phyloP scores from a whole-genome alignment of 176 grass and related monocot species.

The Oropetium thomaeum region DNA sequence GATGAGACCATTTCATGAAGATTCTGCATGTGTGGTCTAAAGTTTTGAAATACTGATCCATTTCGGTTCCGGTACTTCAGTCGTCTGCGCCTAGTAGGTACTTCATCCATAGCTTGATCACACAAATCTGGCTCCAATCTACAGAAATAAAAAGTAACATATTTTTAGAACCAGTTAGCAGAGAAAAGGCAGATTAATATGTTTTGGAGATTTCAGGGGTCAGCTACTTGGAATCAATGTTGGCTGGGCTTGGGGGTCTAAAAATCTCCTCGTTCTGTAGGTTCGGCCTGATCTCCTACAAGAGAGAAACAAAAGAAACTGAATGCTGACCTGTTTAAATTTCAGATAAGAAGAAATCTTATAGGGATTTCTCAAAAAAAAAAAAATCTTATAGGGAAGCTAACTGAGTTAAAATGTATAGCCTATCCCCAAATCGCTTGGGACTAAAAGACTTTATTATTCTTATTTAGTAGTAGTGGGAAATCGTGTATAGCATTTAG shows the following conservation, averaged over 20 bases:
- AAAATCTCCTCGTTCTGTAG: conserved; percentile 53
- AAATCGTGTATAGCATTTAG: neutral
- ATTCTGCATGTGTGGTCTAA: conserved; percentile 49
- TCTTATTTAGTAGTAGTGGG: neutral
- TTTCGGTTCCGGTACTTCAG: conserved; percentile 59
- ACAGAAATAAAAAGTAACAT: conserved; percentile 19
- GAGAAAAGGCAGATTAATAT: neutral
- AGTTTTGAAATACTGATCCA: conserved; percentile 31
- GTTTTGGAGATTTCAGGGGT: conserved; percentile 9
- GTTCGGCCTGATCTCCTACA: conserved; percentile 57
- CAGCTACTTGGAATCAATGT: conserved; percentile 46
- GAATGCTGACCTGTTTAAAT: neutral
- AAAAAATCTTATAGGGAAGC: neutral
- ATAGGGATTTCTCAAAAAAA: too few species aligned
- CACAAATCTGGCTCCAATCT: conserved; percentile 40
- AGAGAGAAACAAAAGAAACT: conserved; percentile 29
- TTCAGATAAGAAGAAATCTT: neutral
- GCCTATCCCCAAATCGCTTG: neutral
- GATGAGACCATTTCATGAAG: conserved; percentile 42
- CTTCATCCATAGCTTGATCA: conserved; percentile 36
- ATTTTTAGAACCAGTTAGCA: conserved; percentile 14
- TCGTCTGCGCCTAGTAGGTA: conserved; percentile 26
- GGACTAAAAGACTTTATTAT: neutral
- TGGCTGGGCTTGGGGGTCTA: conserved; percentile 28
- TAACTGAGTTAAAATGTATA: neutral